Conservation (phyloP, 352 stramenopile species). For the Globisporangium rhizosaccharum region DNA sequence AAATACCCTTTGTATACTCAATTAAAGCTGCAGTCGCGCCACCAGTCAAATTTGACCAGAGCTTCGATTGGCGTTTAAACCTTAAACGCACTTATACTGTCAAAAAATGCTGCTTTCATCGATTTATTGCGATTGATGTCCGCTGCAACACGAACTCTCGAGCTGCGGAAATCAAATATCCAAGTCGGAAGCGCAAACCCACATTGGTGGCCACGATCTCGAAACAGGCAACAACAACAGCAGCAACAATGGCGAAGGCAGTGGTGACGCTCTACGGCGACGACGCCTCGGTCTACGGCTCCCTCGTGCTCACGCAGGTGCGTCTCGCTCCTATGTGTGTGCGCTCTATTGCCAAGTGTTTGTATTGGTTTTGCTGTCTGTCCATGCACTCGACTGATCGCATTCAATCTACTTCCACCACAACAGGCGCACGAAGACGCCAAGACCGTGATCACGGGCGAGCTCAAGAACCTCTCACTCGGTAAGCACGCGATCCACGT, state of each 20-base stretch:
- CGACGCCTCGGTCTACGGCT: slow-evolving; percentile 74
- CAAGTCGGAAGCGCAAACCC: too few relatives aligned
- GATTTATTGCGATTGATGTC: too few relatives aligned
- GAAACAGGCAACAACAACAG: neutral
- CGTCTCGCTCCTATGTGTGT: slow-evolving; percentile 3
- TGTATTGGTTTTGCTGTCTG: too few relatives aligned
- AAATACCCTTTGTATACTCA: too few relatives aligned
- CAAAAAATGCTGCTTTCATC: too few relatives aligned
- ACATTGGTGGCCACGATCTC: slow-evolving; percentile 8
- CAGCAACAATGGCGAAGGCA: slow-evolving; percentile 65
- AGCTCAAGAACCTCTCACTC: slow-evolving; percentile 64
- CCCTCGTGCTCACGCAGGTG: slow-evolving; percentile 74
- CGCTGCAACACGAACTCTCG: too few relatives aligned
- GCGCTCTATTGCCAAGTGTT: too few relatives aligned
- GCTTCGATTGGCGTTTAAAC: too few relatives aligned
- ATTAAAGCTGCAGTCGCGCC: too few relatives aligned
- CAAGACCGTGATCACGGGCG: slow-evolving; percentile 81
- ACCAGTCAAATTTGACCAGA: too few relatives aligned
- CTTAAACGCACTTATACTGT: too few relatives aligned
- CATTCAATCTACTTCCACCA: neutral
- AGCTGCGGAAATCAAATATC: too few relatives aligned
- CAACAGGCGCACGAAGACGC: slow-evolving; percentile 75
- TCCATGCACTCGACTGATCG: neutral
- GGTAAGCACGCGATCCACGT: slow-evolving; percentile 95
- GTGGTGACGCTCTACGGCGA: slow-evolving; percentile 85